phyloP scores from a whole-genome alignment of 805 yeast genomes.

The Wickerhamiella spandovensis region DNA sequence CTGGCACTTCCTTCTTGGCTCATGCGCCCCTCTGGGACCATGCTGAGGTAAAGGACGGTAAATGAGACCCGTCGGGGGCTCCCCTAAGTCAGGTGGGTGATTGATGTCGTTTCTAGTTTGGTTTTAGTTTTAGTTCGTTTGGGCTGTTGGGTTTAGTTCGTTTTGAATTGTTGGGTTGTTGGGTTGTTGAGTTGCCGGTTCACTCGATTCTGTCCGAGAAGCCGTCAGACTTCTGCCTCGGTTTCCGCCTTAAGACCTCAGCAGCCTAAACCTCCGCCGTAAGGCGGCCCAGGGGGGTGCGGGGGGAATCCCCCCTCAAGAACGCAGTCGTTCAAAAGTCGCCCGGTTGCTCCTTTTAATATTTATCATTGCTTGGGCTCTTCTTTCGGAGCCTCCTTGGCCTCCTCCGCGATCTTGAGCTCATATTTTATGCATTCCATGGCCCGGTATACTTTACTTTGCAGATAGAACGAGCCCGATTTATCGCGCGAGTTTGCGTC shows the following conservation, averaged over 20 bases:
- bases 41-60: background rate
- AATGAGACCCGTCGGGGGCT: background rate
- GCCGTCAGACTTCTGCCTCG: too few relatives aligned
- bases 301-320: background rate
- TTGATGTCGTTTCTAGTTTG: too few relatives aligned
- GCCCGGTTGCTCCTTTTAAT: background rate
- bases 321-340: background rate
- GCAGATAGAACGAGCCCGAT: constrained; percentile 91
- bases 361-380: background rate
- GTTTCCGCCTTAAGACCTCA: too few relatives aligned
- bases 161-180: background rate
- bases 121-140: too few relatives aligned
- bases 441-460: constrained; percentile 86
- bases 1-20: background rate
- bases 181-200: background rate
- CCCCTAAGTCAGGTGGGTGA: background rate
- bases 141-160: too few relatives aligned
- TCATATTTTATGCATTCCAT: constrained; percentile 83
- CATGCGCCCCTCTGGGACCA: background rate
- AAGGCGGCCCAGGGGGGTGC: too few relatives aligned
- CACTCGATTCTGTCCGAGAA: too few relatives aligned
- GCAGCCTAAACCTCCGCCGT: too few relatives aligned
- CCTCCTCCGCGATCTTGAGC: constrained; percentile 28
- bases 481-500: constrained; percentile 84
- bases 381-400: constrained; percentile 1